Percentiles rank a stretch among this genome's conserved stretches.
phyloP scores from a whole-genome alignment of 2,329 filamentous ascomycete species.

The Aotearoamyces nothofagi region DNA sequence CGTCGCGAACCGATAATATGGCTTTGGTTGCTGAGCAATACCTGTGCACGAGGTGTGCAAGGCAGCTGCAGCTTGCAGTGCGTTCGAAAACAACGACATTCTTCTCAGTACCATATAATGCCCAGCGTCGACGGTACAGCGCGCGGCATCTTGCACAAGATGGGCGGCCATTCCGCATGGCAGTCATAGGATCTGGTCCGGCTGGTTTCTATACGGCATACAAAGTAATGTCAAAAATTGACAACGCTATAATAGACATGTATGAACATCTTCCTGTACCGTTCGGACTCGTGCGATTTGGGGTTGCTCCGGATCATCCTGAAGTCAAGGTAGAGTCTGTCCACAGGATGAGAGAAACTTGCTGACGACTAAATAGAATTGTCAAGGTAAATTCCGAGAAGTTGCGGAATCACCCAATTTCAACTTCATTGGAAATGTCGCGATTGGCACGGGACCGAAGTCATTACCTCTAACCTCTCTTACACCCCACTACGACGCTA shows the following conservation, averaged over 20 bases:
- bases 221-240: constrained; percentile 62
- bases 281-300: constrained; percentile 82
- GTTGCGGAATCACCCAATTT: constrained; percentile 72
- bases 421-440: constrained; percentile 81
- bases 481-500: constrained; percentile 74
- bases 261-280: constrained; percentile 89
- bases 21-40: constrained; percentile 11
- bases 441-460: constrained; percentile 44
- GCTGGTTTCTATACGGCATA: constrained; percentile 94
- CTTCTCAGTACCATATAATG: background rate
- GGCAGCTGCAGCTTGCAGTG: constrained; percentile 3
- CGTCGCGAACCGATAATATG: constrained; percentile 11
- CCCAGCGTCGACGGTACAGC: constrained; percentile 10
- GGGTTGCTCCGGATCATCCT: constrained; percentile 95
- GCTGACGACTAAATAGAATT: constrained; percentile 46
- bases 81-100: background rate
- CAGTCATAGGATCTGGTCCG: constrained; percentile 83
- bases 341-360: constrained; percentile 4
- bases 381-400: constrained; percentile 83
- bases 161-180: constrained; percentile 53
- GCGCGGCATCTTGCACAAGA: constrained; percentile 11
- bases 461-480: constrained; percentile 52
- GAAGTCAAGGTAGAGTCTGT: constrained; percentile 67
- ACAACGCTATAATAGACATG: constrained; percentile 73
- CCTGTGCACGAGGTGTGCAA: constrained; percentile 14